Conservation (phyloP, 2,329 filamentous ascomycete species). For the Chaetomium sp. region DNA sequence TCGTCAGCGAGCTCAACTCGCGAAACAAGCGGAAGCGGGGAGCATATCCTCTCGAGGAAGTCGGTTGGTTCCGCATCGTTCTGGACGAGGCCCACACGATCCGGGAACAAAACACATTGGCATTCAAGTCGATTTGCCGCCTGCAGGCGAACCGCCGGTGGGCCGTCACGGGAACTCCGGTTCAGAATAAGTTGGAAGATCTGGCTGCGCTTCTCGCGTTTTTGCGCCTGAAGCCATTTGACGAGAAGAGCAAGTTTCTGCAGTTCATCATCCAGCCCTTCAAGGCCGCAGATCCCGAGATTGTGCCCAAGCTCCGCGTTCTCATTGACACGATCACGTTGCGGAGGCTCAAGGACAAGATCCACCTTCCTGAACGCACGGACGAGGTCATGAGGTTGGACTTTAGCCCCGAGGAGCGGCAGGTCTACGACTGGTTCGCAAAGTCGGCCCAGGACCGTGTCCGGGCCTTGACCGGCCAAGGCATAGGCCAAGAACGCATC, state of each 20-base stretch:
- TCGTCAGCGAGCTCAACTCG: constrained; percentile 74
- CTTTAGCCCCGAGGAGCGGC: constrained; percentile 73
- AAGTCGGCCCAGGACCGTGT: constrained; percentile 80
- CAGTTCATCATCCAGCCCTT: constrained; percentile 82
- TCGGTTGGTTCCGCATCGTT: constrained; percentile 92
- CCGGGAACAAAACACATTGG: constrained; percentile 76
- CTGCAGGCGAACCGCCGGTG: constrained; percentile 81
- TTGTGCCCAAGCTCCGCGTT: constrained; percentile 81
- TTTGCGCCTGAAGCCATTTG: constrained; percentile 80
- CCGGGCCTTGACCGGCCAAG: constrained; percentile 67
- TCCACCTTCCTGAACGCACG: constrained; percentile 73
- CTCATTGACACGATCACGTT: constrained; percentile 94
- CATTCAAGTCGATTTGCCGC: constrained; percentile 82
- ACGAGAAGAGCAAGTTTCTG: constrained; percentile 73
- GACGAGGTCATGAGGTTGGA: constrained; percentile 74
- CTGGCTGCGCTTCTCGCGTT: constrained; percentile 85
- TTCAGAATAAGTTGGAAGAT: constrained; percentile 92
- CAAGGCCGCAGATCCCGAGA: constrained; percentile 81
- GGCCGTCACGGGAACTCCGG: constrained; percentile 96
- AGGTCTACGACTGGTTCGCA: constrained; percentile 82
- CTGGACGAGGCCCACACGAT: constrained; percentile 96
- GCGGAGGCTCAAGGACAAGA: constrained; percentile 87
- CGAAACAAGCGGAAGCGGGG: constrained; percentile 64
- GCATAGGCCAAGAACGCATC: constrained; percentile 57
- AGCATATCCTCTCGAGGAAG: constrained; percentile 67